phyloP scores from a whole-genome alignment of 2,329 filamentous ascomycete genomes.

The Fusarium tanahbumbuense region DNA sequence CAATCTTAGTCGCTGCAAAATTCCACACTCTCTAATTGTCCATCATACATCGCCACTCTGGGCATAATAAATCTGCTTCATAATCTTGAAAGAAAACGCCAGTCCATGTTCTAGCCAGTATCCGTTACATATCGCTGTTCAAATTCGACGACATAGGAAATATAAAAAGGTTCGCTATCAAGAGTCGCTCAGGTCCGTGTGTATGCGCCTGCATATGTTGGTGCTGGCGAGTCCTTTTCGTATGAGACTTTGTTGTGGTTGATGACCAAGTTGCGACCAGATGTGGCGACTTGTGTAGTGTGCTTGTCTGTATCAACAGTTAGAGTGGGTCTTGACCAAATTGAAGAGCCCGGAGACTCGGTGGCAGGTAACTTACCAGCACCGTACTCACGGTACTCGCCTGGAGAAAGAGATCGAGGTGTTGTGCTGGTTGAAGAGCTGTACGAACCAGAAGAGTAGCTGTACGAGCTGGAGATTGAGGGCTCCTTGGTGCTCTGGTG shows the following conservation, averaged over 20 bases:
- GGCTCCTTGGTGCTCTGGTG: conserved; percentile 49
- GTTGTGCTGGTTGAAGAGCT: conserved; percentile 43
- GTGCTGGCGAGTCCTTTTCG: conserved; percentile 49
- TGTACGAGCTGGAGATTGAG: conserved; percentile 46
- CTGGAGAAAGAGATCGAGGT: conserved; percentile 46
- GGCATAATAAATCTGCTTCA: conserved; percentile 26
- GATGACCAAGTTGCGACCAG: conserved; percentile 47
- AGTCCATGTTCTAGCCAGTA: conserved; percentile 33
- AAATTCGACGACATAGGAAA: conserved; percentile 18
- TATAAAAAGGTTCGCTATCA: neutral
- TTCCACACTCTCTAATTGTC: conserved; percentile 23
- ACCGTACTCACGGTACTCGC: conserved; percentile 49
- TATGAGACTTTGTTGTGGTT: conserved; percentile 49
- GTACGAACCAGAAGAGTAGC: conserved; percentile 46
- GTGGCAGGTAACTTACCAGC: conserved; percentile 45
- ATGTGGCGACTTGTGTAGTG: conserved; percentile 39
- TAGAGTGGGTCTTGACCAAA: conserved; percentile 29
- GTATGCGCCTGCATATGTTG: conserved; percentile 45
- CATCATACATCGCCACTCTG: conserved; percentile 36
- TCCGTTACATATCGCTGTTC: conserved; percentile 33
- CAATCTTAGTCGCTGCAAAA: conserved; percentile 18
- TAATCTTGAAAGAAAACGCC: conserved; percentile 35
- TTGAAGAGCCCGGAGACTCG: conserved; percentile 15
- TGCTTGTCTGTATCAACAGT: conserved; percentile 43
- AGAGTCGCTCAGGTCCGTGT: conserved; percentile 2